phyloP scores from a whole-genome alignment of 1,284 basidiomycete genomes.

The Cryptococcus jaspeensis region DNA sequence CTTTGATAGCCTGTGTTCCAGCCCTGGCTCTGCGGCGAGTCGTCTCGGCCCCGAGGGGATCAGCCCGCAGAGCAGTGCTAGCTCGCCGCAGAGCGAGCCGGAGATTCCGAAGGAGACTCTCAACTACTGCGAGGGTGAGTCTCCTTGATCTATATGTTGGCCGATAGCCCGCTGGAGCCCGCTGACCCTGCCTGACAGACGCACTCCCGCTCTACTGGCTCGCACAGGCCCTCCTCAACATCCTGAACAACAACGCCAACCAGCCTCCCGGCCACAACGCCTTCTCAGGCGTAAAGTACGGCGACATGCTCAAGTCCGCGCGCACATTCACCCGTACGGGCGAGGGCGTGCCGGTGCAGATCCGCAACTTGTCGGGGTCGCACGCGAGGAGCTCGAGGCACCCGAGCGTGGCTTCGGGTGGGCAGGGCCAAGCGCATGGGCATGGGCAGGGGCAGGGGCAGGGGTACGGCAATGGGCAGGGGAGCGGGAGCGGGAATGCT shows the following conservation, averaged over 20 bases:
- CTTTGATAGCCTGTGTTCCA: constrained; percentile 48
- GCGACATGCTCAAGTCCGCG: constrained; percentile 46
- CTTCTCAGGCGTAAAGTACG: constrained; percentile 37
- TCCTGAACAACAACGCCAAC: constrained; percentile 31
- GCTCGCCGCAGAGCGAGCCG: not conserved
- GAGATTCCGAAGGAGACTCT: constrained; percentile 14
- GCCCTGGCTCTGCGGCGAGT: not conserved
- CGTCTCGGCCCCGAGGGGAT: not conserved
- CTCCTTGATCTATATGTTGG: not conserved
- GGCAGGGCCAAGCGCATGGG: too few species aligned
- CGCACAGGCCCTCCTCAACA: constrained; percentile 46
- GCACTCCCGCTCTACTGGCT: constrained; percentile 54
- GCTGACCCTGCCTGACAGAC: constrained; percentile 27
- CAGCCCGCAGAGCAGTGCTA: constrained; percentile 4
- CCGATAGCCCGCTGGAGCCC: not conserved
- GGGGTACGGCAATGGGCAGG: too few species aligned
- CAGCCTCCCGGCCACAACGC: constrained; percentile 35
- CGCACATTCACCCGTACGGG: constrained; percentile 46
- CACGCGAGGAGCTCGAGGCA: not conserved
- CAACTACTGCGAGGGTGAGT: constrained; percentile 46
- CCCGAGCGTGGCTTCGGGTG: not conserved
- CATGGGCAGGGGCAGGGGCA: too few species aligned
- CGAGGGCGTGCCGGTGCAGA: constrained; percentile 27
- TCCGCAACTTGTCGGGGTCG: not conserved
- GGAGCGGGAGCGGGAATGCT: too few species aligned